phyloP scores from a whole-genome alignment of 2,329 filamentous ascomycete genomes.

The Colletotrichum cereale region DNA sequence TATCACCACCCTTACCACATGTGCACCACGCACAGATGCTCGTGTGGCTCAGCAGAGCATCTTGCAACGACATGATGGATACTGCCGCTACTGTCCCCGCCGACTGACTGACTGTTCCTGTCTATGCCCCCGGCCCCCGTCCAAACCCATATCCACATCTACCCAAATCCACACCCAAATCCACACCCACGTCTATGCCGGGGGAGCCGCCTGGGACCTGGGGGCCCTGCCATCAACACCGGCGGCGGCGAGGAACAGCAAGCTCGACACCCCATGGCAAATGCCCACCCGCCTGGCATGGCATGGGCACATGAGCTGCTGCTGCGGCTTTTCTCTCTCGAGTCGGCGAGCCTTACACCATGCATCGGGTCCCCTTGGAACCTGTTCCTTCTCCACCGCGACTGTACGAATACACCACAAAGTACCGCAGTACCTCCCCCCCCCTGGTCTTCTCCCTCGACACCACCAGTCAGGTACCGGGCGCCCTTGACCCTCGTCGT shows the following conservation, averaged over 20 bases:
- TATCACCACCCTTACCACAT: slow-evolving; percentile 34
- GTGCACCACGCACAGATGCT: slow-evolving; percentile 38
- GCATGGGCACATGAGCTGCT: slow-evolving; percentile 49
- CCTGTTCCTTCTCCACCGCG: slow-evolving; percentile 50
- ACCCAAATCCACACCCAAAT: background rate
- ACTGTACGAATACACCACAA: slow-evolving; percentile 5
- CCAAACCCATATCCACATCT: slow-evolving; percentile 15
- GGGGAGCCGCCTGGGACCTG: slow-evolving; percentile 15
- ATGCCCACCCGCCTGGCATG: slow-evolving; percentile 44
- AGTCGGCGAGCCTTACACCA: slow-evolving; percentile 51
- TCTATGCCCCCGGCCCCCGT: background rate
- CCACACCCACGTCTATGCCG: slow-evolving; percentile 9
- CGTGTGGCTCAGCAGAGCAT: slow-evolving; percentile 54
- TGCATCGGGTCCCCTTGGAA: slow-evolving; percentile 48
- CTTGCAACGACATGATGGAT: slow-evolving; percentile 12
- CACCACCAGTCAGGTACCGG: slow-evolving; percentile 55
- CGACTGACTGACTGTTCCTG: slow-evolving; percentile 2
- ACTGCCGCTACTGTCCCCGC: background rate
- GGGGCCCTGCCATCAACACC: background rate
- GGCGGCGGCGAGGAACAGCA: slow-evolving; percentile 6
- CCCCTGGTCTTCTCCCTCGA: slow-evolving; percentile 17
- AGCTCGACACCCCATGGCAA: slow-evolving; percentile 34
- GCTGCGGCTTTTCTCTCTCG: slow-evolving; percentile 52
- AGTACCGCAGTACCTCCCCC: slow-evolving; percentile 21
- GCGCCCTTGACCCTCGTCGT: slow-evolving; percentile 45